phyloP scores from a whole-genome alignment of 805 yeast species.

The Sporopachydermia quercuum region DNA sequence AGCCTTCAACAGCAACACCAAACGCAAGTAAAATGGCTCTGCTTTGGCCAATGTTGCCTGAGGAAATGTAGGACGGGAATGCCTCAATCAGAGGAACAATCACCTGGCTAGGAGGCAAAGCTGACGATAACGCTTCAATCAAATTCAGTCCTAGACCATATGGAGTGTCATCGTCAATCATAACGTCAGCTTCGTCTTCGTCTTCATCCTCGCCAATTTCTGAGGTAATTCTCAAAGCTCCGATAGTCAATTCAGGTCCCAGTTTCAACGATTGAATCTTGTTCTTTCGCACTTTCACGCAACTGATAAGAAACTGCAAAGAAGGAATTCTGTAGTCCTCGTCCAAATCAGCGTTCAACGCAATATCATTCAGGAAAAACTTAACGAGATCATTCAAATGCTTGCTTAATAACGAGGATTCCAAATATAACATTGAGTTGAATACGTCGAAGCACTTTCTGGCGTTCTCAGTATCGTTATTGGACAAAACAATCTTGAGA shows the following conservation, averaged over 20 bases:
- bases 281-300: constrained; percentile 65
- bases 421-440: constrained; percentile 64
- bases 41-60: constrained; percentile 61
- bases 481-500: constrained; percentile 54
- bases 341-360: constrained; percentile 47
- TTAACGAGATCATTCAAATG: constrained; percentile 52
- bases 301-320: constrained; percentile 68
- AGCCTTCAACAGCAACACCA: constrained; percentile 77
- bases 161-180: constrained; percentile 79
- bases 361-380: constrained; percentile 54
- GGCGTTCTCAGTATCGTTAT: constrained; percentile 59
- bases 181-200: constrained; percentile 57
- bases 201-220: constrained; percentile 65
- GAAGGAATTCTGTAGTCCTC: constrained; percentile 77
- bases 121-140: constrained; percentile 61
- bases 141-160: constrained; percentile 65
- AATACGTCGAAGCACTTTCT: constrained; percentile 71
- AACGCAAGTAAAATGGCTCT: constrained; percentile 77
- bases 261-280: constrained; percentile 67
- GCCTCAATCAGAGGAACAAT: constrained; percentile 63
- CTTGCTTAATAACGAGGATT: constrained; percentile 66
- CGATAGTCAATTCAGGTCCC: constrained; percentile 65
- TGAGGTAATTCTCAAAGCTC: constrained; percentile 63
- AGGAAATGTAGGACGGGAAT: constrained; percentile 27
- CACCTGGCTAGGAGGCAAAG: constrained; percentile 87